Evolutionary conservation across 768 basidiomycete genomes (phyloP).

Genomic region (Coprinopsis strossmayeri): DNA sequence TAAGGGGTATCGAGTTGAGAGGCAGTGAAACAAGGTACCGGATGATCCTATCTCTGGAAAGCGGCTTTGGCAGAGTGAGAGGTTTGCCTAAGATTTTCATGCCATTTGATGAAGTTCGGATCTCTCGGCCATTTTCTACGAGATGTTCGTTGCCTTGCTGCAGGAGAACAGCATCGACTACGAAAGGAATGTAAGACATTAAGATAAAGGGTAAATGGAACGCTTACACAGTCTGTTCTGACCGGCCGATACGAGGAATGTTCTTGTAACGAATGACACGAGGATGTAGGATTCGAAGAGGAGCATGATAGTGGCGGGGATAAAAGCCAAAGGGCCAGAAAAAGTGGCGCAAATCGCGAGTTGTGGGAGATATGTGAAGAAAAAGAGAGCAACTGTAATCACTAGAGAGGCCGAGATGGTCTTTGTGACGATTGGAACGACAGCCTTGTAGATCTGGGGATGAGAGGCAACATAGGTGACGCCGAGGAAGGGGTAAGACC

Average conservation of each 20-base stretch:
- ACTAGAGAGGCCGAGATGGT: constrained; percentile 29
- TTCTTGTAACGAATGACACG: constrained; percentile 28
- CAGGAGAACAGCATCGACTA: constrained; percentile 31
- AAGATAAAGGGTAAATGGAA: constrained; percentile 1
- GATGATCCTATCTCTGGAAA: constrained; percentile 38
- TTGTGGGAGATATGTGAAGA: constrained; percentile 61
- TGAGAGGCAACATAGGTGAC: constrained; percentile 30
- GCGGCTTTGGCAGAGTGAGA: constrained; percentile 39
- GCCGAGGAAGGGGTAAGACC: constrained; percentile 33
- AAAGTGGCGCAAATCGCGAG: constrained; percentile 57
- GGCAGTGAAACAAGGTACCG: constrained; percentile 61
- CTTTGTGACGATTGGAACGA: constrained; percentile 33
- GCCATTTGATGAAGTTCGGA: constrained; percentile 25
- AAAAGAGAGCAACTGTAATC: constrained; percentile 40
- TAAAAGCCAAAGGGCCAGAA: constrained; percentile 58
- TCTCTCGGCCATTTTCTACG: constrained; percentile 25
- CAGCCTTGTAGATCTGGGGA: constrained; percentile 25
- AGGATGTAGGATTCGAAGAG: constrained; percentile 37
- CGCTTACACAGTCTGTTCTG: constrained; percentile 34
- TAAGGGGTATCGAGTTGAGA: constrained; percentile 58
- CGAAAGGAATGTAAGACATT: neutral
- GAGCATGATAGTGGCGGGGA: constrained; percentile 40
- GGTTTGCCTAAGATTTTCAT: constrained; percentile 42
- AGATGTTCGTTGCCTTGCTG: constrained; percentile 28
- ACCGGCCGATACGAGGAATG: constrained; percentile 27